Base-by-base conservation (phyloP, 1,284 basidiomycete species). In the Caloboletus inedulis region DNA sequence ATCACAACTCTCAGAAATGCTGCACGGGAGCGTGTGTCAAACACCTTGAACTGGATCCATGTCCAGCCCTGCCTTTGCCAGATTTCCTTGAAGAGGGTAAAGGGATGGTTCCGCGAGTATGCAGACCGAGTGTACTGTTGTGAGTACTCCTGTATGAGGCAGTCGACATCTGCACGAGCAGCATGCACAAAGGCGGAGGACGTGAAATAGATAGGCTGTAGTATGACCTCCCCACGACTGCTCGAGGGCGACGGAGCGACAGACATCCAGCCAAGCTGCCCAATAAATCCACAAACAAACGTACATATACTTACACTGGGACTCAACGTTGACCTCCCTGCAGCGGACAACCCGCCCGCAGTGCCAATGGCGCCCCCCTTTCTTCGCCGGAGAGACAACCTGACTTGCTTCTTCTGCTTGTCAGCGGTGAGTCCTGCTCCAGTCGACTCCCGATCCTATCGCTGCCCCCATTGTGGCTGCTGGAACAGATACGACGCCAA, bases 131-230 rank as follows among this genome's bases (percentile, higher is more conserved):
- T 54, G 60, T 80, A 81, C 40, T 71, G 69, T 29, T 78, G 73
- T 19, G 77, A 66, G 59, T 78, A 90, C 10, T 67, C 59, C 23
- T 71, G 60, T 7, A 81, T 68, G 27, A 91, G 76, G 8, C 58
- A 63, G 5, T 73, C 67, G 27, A 90, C 74, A 63, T 91, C 88
- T 30, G 80, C 76, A 8, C 84, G 77, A n/a, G 86, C 73, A n/a
- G 81, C 72, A 8, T 77, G 67, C 7, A 88, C 80, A 66, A 83
- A 91, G 23, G 85, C 64, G 0, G 85, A 87, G 2, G 87, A 89
- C 0, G 87, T 87, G 61, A 89, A 90, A 65, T 86, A 90, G 19
- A 75, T 72, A 1, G 86, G 86, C 61, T 91, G 88, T 3, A 90
- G 71, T 40, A 78, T 71, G 54, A 84, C 65, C 25, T 84, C 79